Evolutionary conservation across 352 stramenopile species (phyloP).

Genomic region (Pythium grandisporangium): DNA sequence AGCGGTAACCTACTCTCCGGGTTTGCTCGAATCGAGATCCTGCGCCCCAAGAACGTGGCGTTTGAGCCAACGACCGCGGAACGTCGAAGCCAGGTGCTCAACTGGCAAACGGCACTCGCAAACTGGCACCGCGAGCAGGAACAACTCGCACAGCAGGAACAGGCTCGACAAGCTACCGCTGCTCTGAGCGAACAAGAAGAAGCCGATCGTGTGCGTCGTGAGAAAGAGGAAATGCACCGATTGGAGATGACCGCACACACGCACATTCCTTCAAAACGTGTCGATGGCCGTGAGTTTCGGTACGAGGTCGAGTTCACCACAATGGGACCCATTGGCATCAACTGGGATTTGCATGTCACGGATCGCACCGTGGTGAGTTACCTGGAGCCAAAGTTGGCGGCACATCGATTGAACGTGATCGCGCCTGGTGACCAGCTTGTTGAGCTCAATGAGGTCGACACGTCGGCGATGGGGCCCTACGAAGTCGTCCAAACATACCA

Average conservation of each 20-base stretch:
- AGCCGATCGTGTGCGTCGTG: slow-evolving; percentile 19
- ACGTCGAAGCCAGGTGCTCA: slow-evolving; percentile 18
- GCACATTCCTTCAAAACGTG: slow-evolving; percentile 21
- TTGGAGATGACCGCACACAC: slow-evolving; percentile 47
- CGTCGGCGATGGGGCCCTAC: slow-evolving; percentile 32
- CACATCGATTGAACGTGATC: slow-evolving; percentile 39
- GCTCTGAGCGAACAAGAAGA: slow-evolving; percentile 24
- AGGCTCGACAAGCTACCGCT: slow-evolving; percentile 17
- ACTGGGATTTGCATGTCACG: slow-evolving; percentile 51
- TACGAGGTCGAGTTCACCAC: slow-evolving; percentile 54
- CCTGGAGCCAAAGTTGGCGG: slow-evolving; percentile 39
- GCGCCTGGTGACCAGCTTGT: slow-evolving; percentile 46
- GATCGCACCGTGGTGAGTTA: slow-evolving; percentile 47
- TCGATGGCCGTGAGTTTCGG: slow-evolving; percentile 43
- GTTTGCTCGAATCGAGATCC: slow-evolving; percentile 56
- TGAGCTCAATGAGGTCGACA: slow-evolving; percentile 57
- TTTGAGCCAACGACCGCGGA: slow-evolving; percentile 29
- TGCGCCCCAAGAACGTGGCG: slow-evolving; percentile 30
- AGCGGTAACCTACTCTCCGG: slow-evolving; percentile 32
- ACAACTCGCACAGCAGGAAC: slow-evolving; percentile 24
- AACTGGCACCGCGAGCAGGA: too few relatives aligned
- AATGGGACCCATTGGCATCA: slow-evolving; percentile 47
- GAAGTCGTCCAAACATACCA: slow-evolving; percentile 49
- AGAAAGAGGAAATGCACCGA: slow-evolving; percentile 35
- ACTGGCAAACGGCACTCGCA: slow-evolving; percentile 20